phyloP scores from a whole-genome alignment of 805 yeast genomes.

The Dipodascopsis uninucleata region DNA sequence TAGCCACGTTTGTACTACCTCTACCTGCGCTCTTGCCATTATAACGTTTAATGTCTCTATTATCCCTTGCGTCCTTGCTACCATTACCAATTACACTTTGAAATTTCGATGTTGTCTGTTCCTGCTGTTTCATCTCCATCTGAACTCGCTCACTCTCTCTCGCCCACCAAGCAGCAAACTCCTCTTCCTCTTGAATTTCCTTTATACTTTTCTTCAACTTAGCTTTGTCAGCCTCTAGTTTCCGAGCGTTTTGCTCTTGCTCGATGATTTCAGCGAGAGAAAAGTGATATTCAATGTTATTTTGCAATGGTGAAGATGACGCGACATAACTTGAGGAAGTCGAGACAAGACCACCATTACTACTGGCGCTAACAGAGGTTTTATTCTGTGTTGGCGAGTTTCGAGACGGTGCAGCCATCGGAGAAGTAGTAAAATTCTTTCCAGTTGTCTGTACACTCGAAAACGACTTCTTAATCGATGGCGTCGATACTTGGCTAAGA shows the following conservation, averaged over 20 bases:
- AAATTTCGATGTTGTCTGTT: no score
- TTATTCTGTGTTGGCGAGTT: slow-evolving; percentile 3
- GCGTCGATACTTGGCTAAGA: slow-evolving; percentile 5
- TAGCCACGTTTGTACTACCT: neutral
- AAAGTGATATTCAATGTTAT: slow-evolving; percentile 9
- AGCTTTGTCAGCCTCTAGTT: slow-evolving; percentile 36
- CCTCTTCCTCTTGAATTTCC: slow-evolving; percentile 77
- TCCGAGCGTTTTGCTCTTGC: slow-evolving; percentile 42
- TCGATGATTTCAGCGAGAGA: slow-evolving; percentile 30
- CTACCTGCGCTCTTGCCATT: slow-evolving; percentile 1
- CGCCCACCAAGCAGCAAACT: slow-evolving; percentile 85
- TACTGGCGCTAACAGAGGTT: neutral
- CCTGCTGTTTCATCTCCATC: slow-evolving; percentile 17
- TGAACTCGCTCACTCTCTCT: slow-evolving; percentile 53
- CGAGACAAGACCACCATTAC: neutral
- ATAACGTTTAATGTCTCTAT: neutral
- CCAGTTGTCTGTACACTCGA: slow-evolving; percentile 4
- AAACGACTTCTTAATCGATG: neutral
- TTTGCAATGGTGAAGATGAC: slow-evolving; percentile 4
- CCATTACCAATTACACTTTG: neutral
- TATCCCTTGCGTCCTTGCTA: slow-evolving; percentile 1
- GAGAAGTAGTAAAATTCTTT: neutral
- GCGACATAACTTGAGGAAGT: slow-evolving; percentile 1
- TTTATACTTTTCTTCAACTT: slow-evolving; percentile 46
- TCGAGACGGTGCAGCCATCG: slow-evolving; percentile 2